Percentiles rank a stretch among this genome's conserved stretches.
phyloP scores from a whole-genome alignment of 176 grass and related monocot genomes.

The Bromus sterilis region DNA sequence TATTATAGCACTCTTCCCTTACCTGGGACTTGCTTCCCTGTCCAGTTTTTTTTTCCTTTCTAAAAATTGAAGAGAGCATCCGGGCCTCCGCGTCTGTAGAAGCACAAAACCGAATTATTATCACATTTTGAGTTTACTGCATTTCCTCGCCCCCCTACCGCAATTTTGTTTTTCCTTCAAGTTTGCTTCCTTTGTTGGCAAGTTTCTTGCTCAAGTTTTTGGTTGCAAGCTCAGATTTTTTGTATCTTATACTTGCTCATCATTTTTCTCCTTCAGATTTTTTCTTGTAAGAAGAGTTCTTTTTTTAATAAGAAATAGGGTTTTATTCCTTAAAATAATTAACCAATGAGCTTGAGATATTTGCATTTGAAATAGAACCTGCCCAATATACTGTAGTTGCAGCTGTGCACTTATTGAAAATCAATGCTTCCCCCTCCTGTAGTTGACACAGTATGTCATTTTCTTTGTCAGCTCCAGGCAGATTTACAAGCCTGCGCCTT shows the following conservation, averaged over 20 bases:
- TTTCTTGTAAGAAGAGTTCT: not conserved
- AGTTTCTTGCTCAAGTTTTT: not conserved
- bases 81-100: not conserved
- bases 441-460: not conserved
- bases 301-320: not conserved
- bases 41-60: not conserved
- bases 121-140: not conserved
- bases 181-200: not conserved
- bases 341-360: not conserved
- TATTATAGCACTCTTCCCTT: not conserved
- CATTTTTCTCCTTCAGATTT: not conserved
- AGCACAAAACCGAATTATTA: not conserved
- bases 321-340: not conserved
- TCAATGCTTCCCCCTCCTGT: not conserved
- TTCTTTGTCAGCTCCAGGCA: conserved; percentile 14
- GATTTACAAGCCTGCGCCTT: not conserved
- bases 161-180: not conserved
- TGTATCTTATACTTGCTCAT: not conserved
- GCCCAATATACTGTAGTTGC: not conserved
- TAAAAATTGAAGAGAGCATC: not conserved
- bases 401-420: not conserved
- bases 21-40: too few species aligned
- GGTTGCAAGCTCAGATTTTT: conserved; percentile 8
- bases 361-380: not conserved
- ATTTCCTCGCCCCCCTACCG: not conserved